Base-by-base conservation (phyloP, 116 monocot genomes). In the Trichopus zeylanicus region DNA sequence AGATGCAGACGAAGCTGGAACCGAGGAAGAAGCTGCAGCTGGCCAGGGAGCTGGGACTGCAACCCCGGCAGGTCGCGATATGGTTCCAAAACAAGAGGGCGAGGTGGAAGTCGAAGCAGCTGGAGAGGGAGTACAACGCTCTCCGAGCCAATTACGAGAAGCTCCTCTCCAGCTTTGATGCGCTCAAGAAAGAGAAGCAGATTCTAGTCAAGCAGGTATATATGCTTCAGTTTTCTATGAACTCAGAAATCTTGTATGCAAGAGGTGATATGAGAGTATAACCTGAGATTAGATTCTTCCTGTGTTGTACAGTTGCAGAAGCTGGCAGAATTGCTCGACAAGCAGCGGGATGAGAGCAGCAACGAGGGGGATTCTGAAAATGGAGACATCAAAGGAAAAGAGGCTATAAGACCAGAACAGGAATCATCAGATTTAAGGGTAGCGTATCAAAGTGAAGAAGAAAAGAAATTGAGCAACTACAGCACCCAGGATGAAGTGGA, bases 61-160 rank as follows among this genome's bases (percentile, higher is more conserved):
- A 83, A 46, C 78, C 83, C 9, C 46, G 83, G 7, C 84, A 84
- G 57, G 84, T 84, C 18, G 78, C 84, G 7, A 84, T 84, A 19
- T 84, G 84, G 84, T 84, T 84, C 56, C 84, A 84, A 72, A 84
- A 84, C 84, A 84, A 84, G 69, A 53, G 84, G 23, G 84, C 84
- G 0, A 59, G 84, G 22, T 79, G 84, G 78, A 75, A 79, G 57
- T 75, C 84, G 12, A 84, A 84, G 84, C 71, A 78, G 69, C 79
- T 78, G 18, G 83, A 83, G 68, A 53, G 74, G 15, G 75, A 78
- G 32, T 83, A 78, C 57, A 56, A 32, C 42, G 51, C 61, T 0
- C 56, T 84, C 35, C 46, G 59, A 29, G 67, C 79, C 5, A 69
- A 78, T 21, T 75, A 79, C 55, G 78, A 79, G 15, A 59, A 61